Base-by-base conservation (phyloP, 768 basidiomycete genomes). In the Leccinum boreale region DNA sequence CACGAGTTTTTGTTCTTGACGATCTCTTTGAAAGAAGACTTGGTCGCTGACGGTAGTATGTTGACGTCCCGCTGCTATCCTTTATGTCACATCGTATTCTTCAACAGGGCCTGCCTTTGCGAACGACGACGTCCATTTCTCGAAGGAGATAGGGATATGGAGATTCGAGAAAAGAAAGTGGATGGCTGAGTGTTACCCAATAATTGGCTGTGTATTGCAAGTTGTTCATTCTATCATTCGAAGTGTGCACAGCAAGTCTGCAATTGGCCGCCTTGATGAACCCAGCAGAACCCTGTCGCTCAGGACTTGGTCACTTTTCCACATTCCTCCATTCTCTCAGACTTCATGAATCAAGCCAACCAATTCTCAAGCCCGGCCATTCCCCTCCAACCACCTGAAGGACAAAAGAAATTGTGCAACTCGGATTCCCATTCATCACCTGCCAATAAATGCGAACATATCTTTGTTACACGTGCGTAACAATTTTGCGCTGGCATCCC, bases 121-220 rank as follows among this genome's bases (percentile, higher is more conserved):
- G 51, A 78, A 83, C 44, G 93, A 97, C 74, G 88, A 89, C 57
- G 83, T 94, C 11, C 87, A 92, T 74, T 92, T 89, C 70, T 88
- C 89, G 55, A 87, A 81, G 65, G 78, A 79, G 44, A 77, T 85
- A 5, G 82, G 82, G 52, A 88, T 90, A 65, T 98, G 92, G 92
- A 85, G 86, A 59, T 85, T 88, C 67, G 96, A 98, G 71, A 84
- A 92, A 66, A 66, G 89, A 91, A 49, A 77, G 31, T 98, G 96
- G 96, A 73, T 94, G 23, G 87, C 90, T 44, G 72, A 26, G 26
- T 26, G 26, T 26, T 8, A 26, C 26, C 26, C 26, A 26, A 26
- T 26, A 4, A 24, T 24, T 24, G 26, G 72, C 89, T 79, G 31
- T 31, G 31, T 12, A 26, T 26, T 31, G 31, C 11, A 26, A 31